A percentile compares a stretch with the other conserved stretches of the same genome.
Evolutionary conservation across 306 rosid genomes (phyloP).

Genomic region (Quercus parvula): DNA sequence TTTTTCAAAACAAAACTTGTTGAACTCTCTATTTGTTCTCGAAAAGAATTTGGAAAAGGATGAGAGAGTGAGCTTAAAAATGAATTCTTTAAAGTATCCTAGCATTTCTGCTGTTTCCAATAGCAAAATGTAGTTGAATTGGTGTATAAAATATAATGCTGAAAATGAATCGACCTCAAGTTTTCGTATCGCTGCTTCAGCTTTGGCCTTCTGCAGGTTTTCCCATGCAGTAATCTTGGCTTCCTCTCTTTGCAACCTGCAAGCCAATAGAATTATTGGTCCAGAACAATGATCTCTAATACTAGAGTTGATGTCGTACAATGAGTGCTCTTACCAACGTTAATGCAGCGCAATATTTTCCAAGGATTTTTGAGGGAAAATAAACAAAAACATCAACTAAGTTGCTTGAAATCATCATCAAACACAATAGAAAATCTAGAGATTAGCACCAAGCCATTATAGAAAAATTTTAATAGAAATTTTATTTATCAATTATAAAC

Average conservation of each 20-base stretch:
- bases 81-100: not conserved
- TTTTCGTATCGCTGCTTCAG: slow-evolving; percentile 77
- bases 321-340: too few relatives aligned
- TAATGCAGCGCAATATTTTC: too few relatives aligned
- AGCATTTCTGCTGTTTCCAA: not conserved
- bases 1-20: not conserved
- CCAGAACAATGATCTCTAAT: too few relatives aligned
- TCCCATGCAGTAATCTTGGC: slow-evolving; percentile 92
- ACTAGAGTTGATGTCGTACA: too few relatives aligned
- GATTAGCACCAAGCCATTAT: too few relatives aligned
- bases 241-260: slow-evolving; percentile 76
- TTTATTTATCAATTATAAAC: too few relatives aligned
- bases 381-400: too few relatives aligned
- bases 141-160: not conserved
- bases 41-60: not conserved
- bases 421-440: too few relatives aligned
- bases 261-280: not conserved
- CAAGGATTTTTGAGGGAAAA: too few relatives aligned
- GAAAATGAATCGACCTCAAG: slow-evolving; percentile 58
- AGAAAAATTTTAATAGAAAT: too few relatives aligned
- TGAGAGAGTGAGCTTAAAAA: not conserved
- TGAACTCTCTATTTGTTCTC: not conserved
- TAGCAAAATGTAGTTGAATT: not conserved
- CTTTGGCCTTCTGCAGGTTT: slow-evolving; percentile 81
- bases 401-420: too few relatives aligned